Conservation (phyloP, 805 yeast species). For the Metschnikowia arizonensis region DNA sequence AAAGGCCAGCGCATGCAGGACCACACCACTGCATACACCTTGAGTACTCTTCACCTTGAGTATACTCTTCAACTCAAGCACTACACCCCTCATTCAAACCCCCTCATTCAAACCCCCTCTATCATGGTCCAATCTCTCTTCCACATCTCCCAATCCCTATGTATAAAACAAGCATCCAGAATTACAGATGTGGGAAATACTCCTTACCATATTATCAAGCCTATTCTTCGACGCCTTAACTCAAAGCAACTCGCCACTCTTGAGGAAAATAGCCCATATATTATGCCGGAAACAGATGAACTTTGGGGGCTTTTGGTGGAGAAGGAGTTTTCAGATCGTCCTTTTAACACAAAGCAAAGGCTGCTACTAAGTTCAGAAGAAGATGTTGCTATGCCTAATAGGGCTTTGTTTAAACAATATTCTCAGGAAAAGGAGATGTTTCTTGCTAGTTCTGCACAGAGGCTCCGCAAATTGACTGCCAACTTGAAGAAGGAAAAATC, state of each 20-base stretch:
- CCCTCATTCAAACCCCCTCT: neutral
- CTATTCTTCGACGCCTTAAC: conserved; percentile 42
- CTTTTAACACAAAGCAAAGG: conserved; percentile 17
- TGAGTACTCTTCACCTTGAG: too few species aligned
- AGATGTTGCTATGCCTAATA: conserved; percentile 27
- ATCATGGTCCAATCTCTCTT: conserved; percentile 12
- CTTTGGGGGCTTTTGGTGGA: conserved; percentile 44
- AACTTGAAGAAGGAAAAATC: conserved; percentile 37
- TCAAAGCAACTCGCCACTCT: conserved; percentile 38
- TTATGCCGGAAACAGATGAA: conserved; percentile 39
- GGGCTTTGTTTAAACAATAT: conserved; percentile 38
- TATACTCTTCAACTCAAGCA: too few species aligned
- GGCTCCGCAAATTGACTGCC: conserved; percentile 41
- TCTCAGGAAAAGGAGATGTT: conserved; percentile 40
- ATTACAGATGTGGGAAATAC: conserved; percentile 21
- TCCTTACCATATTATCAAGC: conserved; percentile 45
- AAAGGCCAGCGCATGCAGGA: too few species aligned
- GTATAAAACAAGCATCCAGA: conserved; percentile 15
- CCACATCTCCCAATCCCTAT: conserved; percentile 13
- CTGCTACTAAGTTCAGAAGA: conserved; percentile 5
- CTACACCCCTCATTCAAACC: neutral
- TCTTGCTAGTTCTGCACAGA: conserved; percentile 40
- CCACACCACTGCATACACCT: too few species aligned
- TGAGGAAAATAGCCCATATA: conserved; percentile 41
- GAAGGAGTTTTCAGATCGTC: conserved; percentile 48